Evolutionary conservation across 345 rosid genomes (phyloP).

Genomic region (Euphorbia lathyris): DNA sequence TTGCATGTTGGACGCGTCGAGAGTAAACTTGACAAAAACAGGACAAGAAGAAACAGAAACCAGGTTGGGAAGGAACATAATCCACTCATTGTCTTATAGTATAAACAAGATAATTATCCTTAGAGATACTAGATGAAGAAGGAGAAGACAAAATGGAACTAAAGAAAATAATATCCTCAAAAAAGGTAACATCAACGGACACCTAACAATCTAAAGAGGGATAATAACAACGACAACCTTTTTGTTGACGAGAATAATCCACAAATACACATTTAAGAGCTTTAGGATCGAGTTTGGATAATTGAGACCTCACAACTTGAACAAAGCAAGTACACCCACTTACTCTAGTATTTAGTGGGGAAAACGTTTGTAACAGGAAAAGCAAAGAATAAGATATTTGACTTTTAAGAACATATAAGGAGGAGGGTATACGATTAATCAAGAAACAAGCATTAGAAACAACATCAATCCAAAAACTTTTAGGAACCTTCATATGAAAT

Average conservation of each 20-base stretch:
- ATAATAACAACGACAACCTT: background rate
- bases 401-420: background rate
- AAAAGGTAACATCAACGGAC: background rate
- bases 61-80: background rate
- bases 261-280: background rate
- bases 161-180: background rate
- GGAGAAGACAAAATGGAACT: background rate
- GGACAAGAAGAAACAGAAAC: background rate
- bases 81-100: background rate
- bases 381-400: background rate
- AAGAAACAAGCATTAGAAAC: background rate
- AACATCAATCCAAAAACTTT: background rate
- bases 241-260: background rate
- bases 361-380: too few species aligned
- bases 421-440: background rate
- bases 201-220: background rate
- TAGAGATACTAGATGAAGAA: background rate
- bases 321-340: background rate
- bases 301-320: background rate
- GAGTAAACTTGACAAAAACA: background rate
- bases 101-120: background rate
- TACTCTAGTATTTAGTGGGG: background rate
- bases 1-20: background rate
- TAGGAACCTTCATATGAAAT: background rate
- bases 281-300: background rate